Evolutionary conservation across 371 early-diverging fungal species (phyloP).

Genomic region (Chytridiales sp.): DNA sequence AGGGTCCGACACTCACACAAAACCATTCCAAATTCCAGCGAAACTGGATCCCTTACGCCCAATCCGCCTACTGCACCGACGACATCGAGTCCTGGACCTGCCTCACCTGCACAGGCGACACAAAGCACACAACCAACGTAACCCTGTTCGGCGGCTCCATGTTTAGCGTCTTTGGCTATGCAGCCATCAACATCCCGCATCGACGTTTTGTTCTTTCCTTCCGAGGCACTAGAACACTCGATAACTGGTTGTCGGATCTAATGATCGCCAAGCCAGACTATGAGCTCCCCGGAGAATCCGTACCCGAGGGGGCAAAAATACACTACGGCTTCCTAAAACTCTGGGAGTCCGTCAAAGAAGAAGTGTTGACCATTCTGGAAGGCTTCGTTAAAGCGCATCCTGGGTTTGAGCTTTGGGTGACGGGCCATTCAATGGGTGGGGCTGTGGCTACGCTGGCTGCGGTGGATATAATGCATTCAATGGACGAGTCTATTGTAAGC

Average conservation of each 20-base stretch:
- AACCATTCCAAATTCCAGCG: not conserved
- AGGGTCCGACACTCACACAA: not conserved
- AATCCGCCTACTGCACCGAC: slow-evolving; percentile 22
- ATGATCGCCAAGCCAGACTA: slow-evolving; percentile 28
- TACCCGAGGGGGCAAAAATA: slow-evolving; percentile 30
- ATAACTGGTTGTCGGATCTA: slow-evolving; percentile 30
- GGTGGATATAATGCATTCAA: slow-evolving; percentile 21
- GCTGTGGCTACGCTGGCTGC: slow-evolving; percentile 32
- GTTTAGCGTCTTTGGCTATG: slow-evolving; percentile 21
- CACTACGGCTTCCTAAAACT: slow-evolving; percentile 29
- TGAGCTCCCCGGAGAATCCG: slow-evolving; percentile 24
- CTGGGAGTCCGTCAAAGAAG: slow-evolving; percentile 21
- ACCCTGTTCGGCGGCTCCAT: slow-evolving; percentile 19
- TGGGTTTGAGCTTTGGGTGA: slow-evolving; percentile 18
- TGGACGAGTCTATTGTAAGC: slow-evolving; percentile 14
- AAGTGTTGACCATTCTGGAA: slow-evolving; percentile 13
- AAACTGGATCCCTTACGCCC: slow-evolving; percentile 22
- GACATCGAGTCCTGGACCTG: slow-evolving; percentile 19
- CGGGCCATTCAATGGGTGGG: slow-evolving; percentile 34
- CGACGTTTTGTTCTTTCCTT: slow-evolving; percentile 21
- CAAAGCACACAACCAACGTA: slow-evolving; percentile 10
- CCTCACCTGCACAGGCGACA: slow-evolving; percentile 14
- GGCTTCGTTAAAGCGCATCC: not conserved
- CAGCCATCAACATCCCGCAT: not conserved
- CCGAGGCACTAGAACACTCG: slow-evolving; percentile 28